Percentiles rank a stretch among this genome's conserved stretches.
Evolutionary conservation across 495 filamentous ascomycete species (phyloP).

Genomic region (Astrocystis sublimbata): DNA sequence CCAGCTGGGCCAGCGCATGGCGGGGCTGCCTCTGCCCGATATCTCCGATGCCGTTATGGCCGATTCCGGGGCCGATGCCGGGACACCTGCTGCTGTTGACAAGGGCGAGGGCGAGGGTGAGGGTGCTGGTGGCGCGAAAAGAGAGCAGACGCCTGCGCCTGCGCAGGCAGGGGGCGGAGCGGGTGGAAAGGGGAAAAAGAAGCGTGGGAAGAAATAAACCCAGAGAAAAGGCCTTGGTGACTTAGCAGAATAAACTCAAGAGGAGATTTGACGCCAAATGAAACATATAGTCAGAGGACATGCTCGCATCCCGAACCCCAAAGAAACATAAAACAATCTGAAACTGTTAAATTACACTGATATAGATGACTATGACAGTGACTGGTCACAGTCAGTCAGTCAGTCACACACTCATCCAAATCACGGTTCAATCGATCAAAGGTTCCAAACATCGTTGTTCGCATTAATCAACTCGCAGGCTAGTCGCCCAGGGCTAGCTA

Average conservation of each 20-base stretch:
- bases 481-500: conserved; percentile 4
- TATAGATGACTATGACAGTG: too few relatives aligned
- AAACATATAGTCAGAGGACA: too few relatives aligned
- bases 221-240: neutral
- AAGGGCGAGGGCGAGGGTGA: conserved; percentile 29
- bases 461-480: conserved; percentile 12
- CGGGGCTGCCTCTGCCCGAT: conserved; percentile 56
- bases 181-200: conserved; percentile 52
- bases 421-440: neutral
- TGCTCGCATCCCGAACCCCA: too few relatives aligned
- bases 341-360: too few relatives aligned
- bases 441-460: conserved; percentile 3
- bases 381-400: neutral
- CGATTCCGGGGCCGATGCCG: conserved; percentile 42
- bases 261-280: too few relatives aligned
- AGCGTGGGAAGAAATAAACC: conserved; percentile 57
- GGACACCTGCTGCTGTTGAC: conserved; percentile 22
- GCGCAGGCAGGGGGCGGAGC: conserved; percentile 16
- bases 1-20: conserved; percentile 62
- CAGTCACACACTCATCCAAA: neutral
- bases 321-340: too few relatives aligned
- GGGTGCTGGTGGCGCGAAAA: conserved; percentile 32
- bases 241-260: too few relatives aligned
- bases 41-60: conserved; percentile 41
- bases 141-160: conserved; percentile 19